These are phyloP conservation scores for Myxozyma sirexii DNA, from an alignment of 805 yeast genomes.

Conservation along the genomic window DNA sequence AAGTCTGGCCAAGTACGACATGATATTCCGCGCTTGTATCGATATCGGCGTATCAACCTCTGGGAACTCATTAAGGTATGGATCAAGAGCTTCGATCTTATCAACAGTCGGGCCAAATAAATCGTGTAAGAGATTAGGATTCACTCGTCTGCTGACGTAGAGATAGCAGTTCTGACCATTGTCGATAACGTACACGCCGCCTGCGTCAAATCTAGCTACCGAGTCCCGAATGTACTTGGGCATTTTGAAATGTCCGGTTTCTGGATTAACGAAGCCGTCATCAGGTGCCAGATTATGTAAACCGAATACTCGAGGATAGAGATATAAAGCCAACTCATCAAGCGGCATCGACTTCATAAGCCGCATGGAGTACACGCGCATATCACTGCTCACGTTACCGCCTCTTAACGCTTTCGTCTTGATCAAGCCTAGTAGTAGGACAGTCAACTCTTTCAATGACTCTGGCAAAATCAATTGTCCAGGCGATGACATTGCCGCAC, in stretches of 20 bases:
- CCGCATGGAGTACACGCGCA: slow-evolving; percentile 59
- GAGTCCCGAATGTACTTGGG: slow-evolving; percentile 56
- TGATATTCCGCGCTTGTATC: slow-evolving; percentile 63
- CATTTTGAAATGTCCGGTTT: slow-evolving; percentile 47
- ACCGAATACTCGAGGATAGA: slow-evolving; percentile 81
- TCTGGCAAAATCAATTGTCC: slow-evolving; percentile 81
- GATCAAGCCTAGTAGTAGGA: slow-evolving; percentile 66
- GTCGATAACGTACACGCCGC: slow-evolving; percentile 79
- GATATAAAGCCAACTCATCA: slow-evolving; percentile 58
- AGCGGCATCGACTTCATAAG: slow-evolving; percentile 57
- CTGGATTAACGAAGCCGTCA: slow-evolving; percentile 53
- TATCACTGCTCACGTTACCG: slow-evolving; percentile 58
- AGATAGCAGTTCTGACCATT: slow-evolving; percentile 62
- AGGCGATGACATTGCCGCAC: slow-evolving; percentile 47
- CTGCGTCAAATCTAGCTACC: slow-evolving; percentile 50
- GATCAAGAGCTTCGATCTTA: slow-evolving; percentile 50
- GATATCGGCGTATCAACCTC: slow-evolving; percentile 69
- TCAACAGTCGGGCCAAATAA: slow-evolving; percentile 63
- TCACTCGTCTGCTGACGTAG: slow-evolving; percentile 71
- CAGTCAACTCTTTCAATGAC: slow-evolving; percentile 69
- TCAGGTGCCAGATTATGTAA: slow-evolving; percentile 63
- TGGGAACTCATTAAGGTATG: slow-evolving; percentile 66
- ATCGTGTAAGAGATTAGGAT: slow-evolving; percentile 68
- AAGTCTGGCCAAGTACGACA: slow-evolving; percentile 55
- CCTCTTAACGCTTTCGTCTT: slow-evolving; percentile 67